Conservation (phyloP, 805 yeast species). For the Wickerhamomyces ciferrii region DNA sequence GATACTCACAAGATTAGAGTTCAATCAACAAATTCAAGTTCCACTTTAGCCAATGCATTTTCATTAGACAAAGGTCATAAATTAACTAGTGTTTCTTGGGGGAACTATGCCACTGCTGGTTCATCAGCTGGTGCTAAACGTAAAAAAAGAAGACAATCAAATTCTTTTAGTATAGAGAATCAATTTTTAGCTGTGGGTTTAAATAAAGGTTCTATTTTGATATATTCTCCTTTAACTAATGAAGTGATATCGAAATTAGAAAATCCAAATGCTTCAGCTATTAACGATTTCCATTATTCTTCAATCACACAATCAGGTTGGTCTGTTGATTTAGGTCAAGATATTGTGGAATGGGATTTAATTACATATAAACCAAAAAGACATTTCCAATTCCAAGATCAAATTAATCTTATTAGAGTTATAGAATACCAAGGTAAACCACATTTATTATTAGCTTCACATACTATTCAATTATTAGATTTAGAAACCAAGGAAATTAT, state of each 20-base stretch:
- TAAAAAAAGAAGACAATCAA: constrained; percentile 20
- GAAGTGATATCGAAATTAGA: constrained; percentile 48
- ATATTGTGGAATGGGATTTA: constrained; percentile 59
- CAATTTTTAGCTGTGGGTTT: constrained; percentile 56
- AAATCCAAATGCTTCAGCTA: constrained; percentile 39
- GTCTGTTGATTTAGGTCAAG: constrained; percentile 56
- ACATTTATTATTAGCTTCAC: constrained; percentile 60
- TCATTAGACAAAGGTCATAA: constrained; percentile 46
- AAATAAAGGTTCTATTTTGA: constrained; percentile 55
- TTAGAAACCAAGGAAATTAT: constrained; percentile 31
- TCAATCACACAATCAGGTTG: constrained; percentile 40
- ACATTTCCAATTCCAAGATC: constrained; percentile 33
- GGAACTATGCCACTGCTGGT: constrained; percentile 19
- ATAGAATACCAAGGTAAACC: constrained; percentile 22
- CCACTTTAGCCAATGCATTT: constrained; percentile 39
- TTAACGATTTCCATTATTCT: constrained; percentile 45
- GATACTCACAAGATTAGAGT: constrained; percentile 69
- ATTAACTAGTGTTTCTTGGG: constrained; percentile 52
- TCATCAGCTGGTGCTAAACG: background rate
- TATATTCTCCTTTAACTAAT: constrained; percentile 65
- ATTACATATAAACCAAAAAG: constrained; percentile 34
- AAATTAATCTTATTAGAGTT: constrained; percentile 26
- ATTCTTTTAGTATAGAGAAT: constrained; percentile 27
- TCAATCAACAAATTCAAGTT: constrained; percentile 42
- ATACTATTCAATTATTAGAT: constrained; percentile 54